Percentiles rank a stretch among this genome's conserved stretches.
Evolutionary conservation across 768 basidiomycete species (phyloP).

Genomic region (Pleurotus ostreatus): DNA sequence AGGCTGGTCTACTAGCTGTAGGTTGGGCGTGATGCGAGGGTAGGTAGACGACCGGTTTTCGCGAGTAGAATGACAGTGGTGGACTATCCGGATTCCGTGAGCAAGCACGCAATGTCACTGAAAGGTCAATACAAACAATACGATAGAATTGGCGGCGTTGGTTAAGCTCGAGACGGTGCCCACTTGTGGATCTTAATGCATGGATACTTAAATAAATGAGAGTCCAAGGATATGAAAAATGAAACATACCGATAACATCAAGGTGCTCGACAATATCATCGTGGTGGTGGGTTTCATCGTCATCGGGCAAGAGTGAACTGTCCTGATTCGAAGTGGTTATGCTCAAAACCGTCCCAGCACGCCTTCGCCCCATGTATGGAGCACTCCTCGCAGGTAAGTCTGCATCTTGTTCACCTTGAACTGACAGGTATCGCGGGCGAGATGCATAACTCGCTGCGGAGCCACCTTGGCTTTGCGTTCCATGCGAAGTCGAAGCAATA

Average conservation of each 20-base stretch:
- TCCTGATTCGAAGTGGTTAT: conserved; percentile 22
- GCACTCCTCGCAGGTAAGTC: too few relatives aligned
- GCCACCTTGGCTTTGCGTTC: conserved; percentile 7
- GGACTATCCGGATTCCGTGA: conserved; percentile 38
- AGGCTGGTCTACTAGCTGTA: conserved; percentile 20
- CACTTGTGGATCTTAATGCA: conserved; percentile 59
- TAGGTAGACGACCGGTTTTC: conserved; percentile 64
- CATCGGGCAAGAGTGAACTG: conserved; percentile 6
- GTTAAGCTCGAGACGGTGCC: conserved; percentile 71
- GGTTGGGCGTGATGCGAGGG: conserved; percentile 31
- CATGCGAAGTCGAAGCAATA: neutral
- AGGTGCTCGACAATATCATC: conserved; percentile 83
- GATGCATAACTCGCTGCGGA: conserved; percentile 11
- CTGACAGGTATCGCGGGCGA: conserved; percentile 22
- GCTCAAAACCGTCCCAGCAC: conserved; percentile 43
- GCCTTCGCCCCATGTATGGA: conserved; percentile 24
- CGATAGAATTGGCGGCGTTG: conserved; percentile 75
- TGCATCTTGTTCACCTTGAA: conserved; percentile 34
- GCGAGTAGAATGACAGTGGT: conserved; percentile 62
- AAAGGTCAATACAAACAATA: conserved; percentile 49
- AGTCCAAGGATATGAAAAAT: neutral
- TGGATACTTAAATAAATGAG: conserved; percentile 4
- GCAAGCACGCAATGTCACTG: neutral
- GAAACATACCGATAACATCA: conserved; percentile 64
- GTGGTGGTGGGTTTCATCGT: conserved; percentile 44